Evolutionary conservation across 106 monocot species (phyloP).

Genomic region (Dioscorea dumetorum): DNA sequence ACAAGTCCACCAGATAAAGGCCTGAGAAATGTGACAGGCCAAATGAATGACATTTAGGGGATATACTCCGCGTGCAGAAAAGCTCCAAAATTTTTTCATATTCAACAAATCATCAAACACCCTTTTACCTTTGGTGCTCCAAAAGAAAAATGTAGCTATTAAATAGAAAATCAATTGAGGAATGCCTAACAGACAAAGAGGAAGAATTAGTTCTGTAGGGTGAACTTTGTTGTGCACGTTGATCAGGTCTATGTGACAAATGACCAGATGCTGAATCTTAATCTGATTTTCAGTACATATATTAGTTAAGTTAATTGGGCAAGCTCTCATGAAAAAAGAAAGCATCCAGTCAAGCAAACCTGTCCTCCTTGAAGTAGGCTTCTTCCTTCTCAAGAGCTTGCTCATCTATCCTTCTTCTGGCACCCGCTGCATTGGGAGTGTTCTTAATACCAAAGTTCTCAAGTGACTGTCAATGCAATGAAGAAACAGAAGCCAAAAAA

Average conservation of each 20-base stretch:
- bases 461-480: slow-evolving; percentile 37
- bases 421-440: slow-evolving; percentile 11
- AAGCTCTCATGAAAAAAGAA: no score
- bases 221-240: slow-evolving; percentile 15
- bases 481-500: not conserved
- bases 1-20: slow-evolving; percentile 42
- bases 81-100: no score
- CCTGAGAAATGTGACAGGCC: slow-evolving; percentile 12
- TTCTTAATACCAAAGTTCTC: slow-evolving; percentile 50
- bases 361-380: slow-evolving; percentile 94
- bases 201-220: slow-evolving; percentile 38
- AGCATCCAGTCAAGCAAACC: slow-evolving; percentile 24
- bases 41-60: no score
- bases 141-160: no score
- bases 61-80: no score
- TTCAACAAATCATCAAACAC: no score
- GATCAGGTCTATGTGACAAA: slow-evolving; percentile 17
- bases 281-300: slow-evolving; percentile 24
- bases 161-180: no score
- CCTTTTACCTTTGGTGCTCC: no score
- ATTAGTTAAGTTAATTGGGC: not conserved
- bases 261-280: slow-evolving; percentile 49
- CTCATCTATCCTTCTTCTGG: slow-evolving; percentile 61
- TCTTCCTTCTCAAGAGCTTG: slow-evolving; percentile 95
- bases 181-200: slow-evolving; percentile 33